Evolutionary conservation across 2,329 filamentous ascomycete genomes (phyloP).

Genomic region (Exophiala oligosperma): DNA sequence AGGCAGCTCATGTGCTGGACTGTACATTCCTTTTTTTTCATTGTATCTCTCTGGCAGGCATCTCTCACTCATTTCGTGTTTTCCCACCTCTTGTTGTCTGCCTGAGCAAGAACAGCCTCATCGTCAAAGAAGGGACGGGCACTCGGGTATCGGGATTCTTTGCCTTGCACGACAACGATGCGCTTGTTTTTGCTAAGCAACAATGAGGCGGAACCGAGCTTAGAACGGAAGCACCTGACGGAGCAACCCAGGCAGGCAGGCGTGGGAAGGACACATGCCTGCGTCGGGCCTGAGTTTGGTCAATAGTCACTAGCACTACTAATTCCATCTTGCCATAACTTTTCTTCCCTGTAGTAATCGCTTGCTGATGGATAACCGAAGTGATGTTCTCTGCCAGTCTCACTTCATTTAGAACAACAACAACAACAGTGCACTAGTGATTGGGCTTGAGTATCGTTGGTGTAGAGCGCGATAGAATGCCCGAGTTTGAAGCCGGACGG

Average conservation of each 20-base stretch:
- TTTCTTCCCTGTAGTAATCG: too few species aligned
- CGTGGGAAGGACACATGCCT: not conserved
- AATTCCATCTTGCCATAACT: not conserved
- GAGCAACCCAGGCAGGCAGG: not conserved
- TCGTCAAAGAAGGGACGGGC: not conserved
- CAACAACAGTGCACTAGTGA: too few species aligned
- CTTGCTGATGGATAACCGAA: too few species aligned
- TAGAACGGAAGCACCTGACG: too few species aligned
- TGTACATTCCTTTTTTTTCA: not conserved
- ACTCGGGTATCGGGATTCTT: not conserved
- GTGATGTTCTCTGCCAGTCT: too few species aligned
- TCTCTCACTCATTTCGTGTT: not conserved
- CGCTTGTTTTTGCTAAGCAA: too few species aligned
- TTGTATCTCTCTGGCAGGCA: not conserved
- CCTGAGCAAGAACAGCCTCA: not conserved
- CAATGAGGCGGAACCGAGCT: too few species aligned
- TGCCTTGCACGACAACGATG: not conserved
- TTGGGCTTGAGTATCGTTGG: too few species aligned
- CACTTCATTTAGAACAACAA: too few species aligned
- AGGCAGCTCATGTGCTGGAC: not conserved
- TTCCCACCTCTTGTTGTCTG: not conserved
- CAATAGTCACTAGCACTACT: not conserved
- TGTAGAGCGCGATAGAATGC: too few species aligned
- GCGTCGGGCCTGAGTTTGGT: not conserved
- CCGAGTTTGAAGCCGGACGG: too few species aligned